Conservation (phyloP, 2,329 filamentous ascomycete species). For the Venturia oleaginea region DNA sequence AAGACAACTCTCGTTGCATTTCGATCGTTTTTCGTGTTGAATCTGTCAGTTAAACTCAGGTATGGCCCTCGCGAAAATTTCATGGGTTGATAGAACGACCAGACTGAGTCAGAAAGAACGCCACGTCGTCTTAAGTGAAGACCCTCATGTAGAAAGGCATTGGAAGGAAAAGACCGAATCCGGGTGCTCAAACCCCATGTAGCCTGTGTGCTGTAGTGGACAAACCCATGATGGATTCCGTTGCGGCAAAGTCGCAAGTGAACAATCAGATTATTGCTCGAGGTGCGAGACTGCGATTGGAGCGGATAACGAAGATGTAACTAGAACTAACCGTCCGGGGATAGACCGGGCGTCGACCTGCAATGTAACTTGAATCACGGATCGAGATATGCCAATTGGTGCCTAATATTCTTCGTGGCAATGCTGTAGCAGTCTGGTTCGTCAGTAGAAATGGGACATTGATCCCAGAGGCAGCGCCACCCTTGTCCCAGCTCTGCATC, state of each 20-base stretch:
- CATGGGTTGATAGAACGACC: background rate
- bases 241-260: background rate
- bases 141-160: background rate
- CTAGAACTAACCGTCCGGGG: background rate
- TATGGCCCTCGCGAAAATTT: background rate
- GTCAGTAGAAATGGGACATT: background rate
- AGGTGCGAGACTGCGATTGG: background rate
- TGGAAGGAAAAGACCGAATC: no score
- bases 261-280: background rate
- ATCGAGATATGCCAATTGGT: background rate
- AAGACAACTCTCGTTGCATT: no score
- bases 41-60: background rate
- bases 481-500: background rate
- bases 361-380: background rate
- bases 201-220: background rate
- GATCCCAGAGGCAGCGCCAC: background rate
- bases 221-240: background rate
- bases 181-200: background rate
- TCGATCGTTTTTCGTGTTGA: background rate
- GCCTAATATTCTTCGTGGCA: background rate
- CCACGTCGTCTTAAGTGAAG: background rate
- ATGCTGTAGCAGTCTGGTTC: background rate
- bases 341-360: background rate
- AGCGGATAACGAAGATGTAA: background rate
- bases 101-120: background rate